Evolutionary conservation across 805 yeast species (phyloP).

Genomic region (Candida rishiriensis): DNA sequence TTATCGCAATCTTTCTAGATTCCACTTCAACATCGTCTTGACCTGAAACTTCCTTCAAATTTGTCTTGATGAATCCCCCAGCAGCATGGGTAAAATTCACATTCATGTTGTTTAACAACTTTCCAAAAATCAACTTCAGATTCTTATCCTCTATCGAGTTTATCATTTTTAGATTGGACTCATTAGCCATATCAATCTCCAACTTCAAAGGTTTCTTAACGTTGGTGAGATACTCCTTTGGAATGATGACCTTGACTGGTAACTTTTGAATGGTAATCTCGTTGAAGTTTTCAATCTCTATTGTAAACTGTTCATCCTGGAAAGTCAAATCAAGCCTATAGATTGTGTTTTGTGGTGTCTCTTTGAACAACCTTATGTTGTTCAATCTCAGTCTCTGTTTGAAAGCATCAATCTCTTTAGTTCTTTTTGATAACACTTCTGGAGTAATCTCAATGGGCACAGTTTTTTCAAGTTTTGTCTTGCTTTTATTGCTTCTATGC

Average conservation of each 20-base stretch:
- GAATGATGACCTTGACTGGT: conserved; percentile 27
- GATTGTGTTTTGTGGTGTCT: conserved; percentile 26
- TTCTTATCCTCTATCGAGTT: conserved; percentile 26
- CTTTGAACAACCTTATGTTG: conserved; percentile 23
- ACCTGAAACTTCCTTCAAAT: background rate
- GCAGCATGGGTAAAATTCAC: conserved; percentile 26
- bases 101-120: conserved; percentile 27
- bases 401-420: conserved; percentile 23
- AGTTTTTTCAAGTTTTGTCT: conserved; percentile 1
- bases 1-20: no score
- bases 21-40: no score
- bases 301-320: conserved; percentile 23
- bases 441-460: conserved; percentile 3
- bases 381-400: conserved; percentile 22
- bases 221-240: conserved; percentile 28
- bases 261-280: conserved; percentile 23
- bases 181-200: conserved; percentile 30
- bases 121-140: conserved; percentile 28
- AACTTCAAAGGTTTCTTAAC: conserved; percentile 23
- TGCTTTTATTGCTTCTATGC: conserved; percentile 4
- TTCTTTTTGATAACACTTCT: conserved; percentile 11
- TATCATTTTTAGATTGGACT: conserved; percentile 22
- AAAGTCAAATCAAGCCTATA: conserved; percentile 25
- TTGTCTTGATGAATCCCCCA: conserved; percentile 13
- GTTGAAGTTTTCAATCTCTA: conserved; percentile 27